Evolutionary conservation across 352 stramenopile species (phyloP).

Genomic region (Phytophthora idaei): DNA sequence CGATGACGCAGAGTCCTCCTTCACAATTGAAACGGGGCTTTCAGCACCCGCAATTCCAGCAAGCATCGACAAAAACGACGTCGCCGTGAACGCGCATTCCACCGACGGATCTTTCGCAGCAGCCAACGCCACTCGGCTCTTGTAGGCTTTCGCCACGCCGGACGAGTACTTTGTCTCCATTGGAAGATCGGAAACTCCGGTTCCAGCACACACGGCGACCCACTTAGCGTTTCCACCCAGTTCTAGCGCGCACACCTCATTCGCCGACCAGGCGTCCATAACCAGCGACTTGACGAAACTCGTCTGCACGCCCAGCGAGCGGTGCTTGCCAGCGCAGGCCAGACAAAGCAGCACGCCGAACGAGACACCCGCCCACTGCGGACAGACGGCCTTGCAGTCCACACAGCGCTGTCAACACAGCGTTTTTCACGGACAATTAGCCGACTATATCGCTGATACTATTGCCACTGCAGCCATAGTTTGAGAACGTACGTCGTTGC

Average conservation of each 20-base stretch:
- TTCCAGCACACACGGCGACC: slow-evolving; percentile 68
- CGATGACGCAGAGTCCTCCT: slow-evolving; percentile 15
- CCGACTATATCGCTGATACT: not conserved
- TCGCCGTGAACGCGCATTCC: slow-evolving; percentile 49
- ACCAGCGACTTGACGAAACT: slow-evolving; percentile 87
- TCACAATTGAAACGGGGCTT: not conserved
- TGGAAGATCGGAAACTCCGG: slow-evolving; percentile 44
- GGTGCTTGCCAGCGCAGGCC: slow-evolving; percentile 75
- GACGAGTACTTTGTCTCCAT: slow-evolving; percentile 74
- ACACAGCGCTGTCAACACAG: slow-evolving; percentile 60
- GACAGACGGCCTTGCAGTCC: slow-evolving; percentile 82
- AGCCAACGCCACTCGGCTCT: slow-evolving; percentile 39
- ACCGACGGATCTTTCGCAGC: slow-evolving; percentile 27
- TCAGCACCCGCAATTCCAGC: slow-evolving; percentile 25
- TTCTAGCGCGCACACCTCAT: slow-evolving; percentile 64
- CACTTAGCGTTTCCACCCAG: slow-evolving; percentile 84
- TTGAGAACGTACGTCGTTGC: slow-evolving; percentile 68
- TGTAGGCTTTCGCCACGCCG: slow-evolving; percentile 65
- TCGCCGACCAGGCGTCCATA: slow-evolving; percentile 77
- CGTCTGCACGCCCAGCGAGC: slow-evolving; percentile 75
- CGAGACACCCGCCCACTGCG: slow-evolving; percentile 84
- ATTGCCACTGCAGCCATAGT: not conserved
- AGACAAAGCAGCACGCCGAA: slow-evolving; percentile 87
- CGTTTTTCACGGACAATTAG: slow-evolving; percentile 1
- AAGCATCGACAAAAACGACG: slow-evolving; percentile 54